These are phyloP conservation scores for Phaeoacremonium minimum DNA, from an alignment of 2,329 filamentous ascomycete genomes.

Conservation along the genomic window DNA sequence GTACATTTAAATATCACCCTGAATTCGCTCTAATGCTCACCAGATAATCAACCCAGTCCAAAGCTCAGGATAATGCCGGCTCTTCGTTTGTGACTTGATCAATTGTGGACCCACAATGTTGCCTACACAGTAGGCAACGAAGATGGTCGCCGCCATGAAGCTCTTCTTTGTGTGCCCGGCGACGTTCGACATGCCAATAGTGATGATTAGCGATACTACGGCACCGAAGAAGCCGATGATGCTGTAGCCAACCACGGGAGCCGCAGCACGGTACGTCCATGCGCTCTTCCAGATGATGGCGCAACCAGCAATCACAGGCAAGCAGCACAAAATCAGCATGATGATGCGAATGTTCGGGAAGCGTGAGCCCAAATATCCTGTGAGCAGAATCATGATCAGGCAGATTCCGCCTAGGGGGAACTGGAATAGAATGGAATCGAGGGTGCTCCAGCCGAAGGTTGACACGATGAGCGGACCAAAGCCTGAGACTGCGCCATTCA, in stretches of 20 bases:
- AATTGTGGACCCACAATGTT: slow-evolving; percentile 75
- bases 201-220: slow-evolving; percentile 54
- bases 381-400: slow-evolving; percentile 60
- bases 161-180: slow-evolving; percentile 76
- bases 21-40: slow-evolving; percentile 25
- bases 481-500: slow-evolving; percentile 67
- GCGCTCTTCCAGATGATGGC: slow-evolving; percentile 68
- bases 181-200: slow-evolving; percentile 59
- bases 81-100: slow-evolving; percentile 61
- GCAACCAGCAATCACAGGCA: slow-evolving; percentile 72
- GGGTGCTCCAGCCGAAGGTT: slow-evolving; percentile 62
- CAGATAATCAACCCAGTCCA: slow-evolving; percentile 54
- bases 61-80: slow-evolving; percentile 39
- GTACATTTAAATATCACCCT: too few relatives aligned
- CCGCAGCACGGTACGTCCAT: slow-evolving; percentile 60
- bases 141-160: slow-evolving; percentile 69
- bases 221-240: slow-evolving; percentile 59
- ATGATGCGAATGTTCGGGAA: slow-evolving; percentile 60
- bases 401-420: slow-evolving; percentile 71
- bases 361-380: slow-evolving; percentile 58
- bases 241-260: slow-evolving; percentile 67
- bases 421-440: slow-evolving; percentile 67
- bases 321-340: slow-evolving; percentile 61
- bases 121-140: slow-evolving; percentile 70
- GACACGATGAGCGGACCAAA: slow-evolving; percentile 70